Percentiles rank a stretch among this genome's conserved stretches.
Evolutionary conservation across 2,329 filamentous ascomycete species (phyloP).

Genomic region (Verticillium zaregamsianum): DNA sequence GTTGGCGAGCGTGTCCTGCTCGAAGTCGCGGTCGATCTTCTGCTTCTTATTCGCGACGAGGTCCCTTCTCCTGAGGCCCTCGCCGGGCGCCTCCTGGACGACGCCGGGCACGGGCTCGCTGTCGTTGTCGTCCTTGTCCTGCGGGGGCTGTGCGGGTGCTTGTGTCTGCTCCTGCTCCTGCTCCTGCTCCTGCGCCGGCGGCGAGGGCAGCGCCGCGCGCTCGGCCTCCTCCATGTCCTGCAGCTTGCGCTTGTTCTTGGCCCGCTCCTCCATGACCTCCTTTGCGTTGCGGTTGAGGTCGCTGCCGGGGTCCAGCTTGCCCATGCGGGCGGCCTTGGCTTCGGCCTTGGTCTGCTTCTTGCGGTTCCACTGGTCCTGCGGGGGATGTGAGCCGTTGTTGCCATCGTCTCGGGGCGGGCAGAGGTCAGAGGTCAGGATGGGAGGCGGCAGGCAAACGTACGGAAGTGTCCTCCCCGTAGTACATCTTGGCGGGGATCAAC

Average conservation of each 20-base stretch:
- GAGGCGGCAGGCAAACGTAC: constrained; percentile 49
- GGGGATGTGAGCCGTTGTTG: neutral
- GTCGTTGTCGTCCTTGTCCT: constrained; percentile 26
- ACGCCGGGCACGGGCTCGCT: constrained; percentile 49
- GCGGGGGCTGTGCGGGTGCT: too few species aligned
- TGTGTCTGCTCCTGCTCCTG: constrained; percentile 30
- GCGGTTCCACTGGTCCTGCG: constrained; percentile 84
- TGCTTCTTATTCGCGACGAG: constrained; percentile 54
- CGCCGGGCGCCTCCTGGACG: constrained; percentile 56
- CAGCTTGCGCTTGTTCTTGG: constrained; percentile 75
- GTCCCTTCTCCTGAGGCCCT: constrained; percentile 53
- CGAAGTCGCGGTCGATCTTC: constrained; percentile 27
- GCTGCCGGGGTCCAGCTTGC: constrained; percentile 88
- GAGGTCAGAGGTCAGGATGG: neutral
- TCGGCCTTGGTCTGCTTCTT: constrained; percentile 96
- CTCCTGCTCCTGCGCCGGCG: constrained; percentile 68
- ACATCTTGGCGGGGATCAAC: constrained; percentile 84
- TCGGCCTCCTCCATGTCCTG: constrained; percentile 55
- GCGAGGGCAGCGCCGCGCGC: constrained; percentile 8
- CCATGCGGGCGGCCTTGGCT: constrained; percentile 74
- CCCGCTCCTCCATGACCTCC: constrained; percentile 83
- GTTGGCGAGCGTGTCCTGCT: constrained; percentile 8
- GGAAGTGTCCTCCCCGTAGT: constrained; percentile 81
- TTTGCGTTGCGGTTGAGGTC: constrained; percentile 77
- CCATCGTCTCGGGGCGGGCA: neutral